Conservation (phyloP, 192 early-diverging fungal genomes). For the Haplosporangium gracile region DNA sequence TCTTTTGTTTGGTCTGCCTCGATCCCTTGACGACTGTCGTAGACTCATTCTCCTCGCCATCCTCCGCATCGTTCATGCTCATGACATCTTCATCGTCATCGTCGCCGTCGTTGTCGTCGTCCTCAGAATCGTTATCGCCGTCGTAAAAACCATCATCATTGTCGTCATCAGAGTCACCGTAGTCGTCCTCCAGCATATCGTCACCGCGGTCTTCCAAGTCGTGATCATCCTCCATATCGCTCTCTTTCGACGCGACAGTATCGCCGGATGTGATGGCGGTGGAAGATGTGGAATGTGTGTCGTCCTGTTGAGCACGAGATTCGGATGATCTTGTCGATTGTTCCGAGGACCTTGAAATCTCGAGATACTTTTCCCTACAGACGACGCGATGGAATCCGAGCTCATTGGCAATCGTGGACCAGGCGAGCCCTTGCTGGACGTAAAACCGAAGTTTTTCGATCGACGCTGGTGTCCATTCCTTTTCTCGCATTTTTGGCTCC, state of each 20-base stretch:
- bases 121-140: neutral
- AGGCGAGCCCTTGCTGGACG: constrained; percentile 30
- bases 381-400: constrained; percentile 27
- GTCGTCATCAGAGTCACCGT: neutral
- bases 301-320: neutral
- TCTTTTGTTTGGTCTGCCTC: neutral
- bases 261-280: neutral
- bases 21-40: constrained; percentile 20
- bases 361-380: constrained; percentile 31
- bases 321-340: neutral
- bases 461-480: constrained; percentile 21
- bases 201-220: neutral
- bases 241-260: neutral
- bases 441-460: constrained; percentile 27
- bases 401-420: constrained; percentile 11
- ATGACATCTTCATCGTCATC: constrained; percentile 10
- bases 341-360: neutral
- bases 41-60: neutral
- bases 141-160: neutral
- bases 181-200: constrained; percentile 2
- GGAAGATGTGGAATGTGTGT: neutral
- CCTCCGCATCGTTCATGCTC: neutral
- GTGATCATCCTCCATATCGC: neutral
- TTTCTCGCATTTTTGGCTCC: neutral
- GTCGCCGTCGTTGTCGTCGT: neutral